Evolutionary conservation across 352 stramenopile species (phyloP).

Genomic region (Phytophthora rubi): DNA sequence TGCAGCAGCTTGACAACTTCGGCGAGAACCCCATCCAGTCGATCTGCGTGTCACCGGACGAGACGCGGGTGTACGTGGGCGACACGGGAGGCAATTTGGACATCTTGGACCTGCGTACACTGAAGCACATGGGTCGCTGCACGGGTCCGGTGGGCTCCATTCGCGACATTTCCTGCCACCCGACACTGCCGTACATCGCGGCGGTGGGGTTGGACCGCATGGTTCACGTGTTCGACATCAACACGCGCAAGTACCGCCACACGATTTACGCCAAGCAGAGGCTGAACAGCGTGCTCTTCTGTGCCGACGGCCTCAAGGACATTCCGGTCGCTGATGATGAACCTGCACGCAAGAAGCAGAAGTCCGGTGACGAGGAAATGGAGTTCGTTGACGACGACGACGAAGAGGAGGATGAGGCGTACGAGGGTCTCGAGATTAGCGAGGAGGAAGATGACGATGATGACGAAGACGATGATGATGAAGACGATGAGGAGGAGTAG

Average conservation of each 20-base stretch:
- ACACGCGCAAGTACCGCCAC: constrained; percentile 77
- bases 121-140: constrained; percentile 88
- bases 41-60: constrained; percentile 70
- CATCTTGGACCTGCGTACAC: constrained; percentile 88
- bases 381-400: constrained; percentile 51
- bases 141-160: constrained; percentile 92
- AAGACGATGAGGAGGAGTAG: constrained; percentile 40
- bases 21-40: constrained; percentile 81
- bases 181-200: constrained; percentile 89
- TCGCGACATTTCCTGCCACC: constrained; percentile 89
- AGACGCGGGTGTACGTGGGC: constrained; percentile 84
- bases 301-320: constrained; percentile 77
- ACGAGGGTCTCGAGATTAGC: constrained; percentile 85
- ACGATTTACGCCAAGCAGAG: constrained; percentile 87
- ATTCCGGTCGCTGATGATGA: constrained; percentile 41
- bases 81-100: constrained; percentile 92
- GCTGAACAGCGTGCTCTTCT: constrained; percentile 93
- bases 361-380: constrained; percentile 46
- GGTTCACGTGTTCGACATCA: constrained; percentile 93
- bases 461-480: constrained; percentile 56
- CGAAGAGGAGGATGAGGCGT: constrained; percentile 81
- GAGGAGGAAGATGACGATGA: constrained; percentile 63
- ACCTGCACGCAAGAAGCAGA: constrained; percentile 59
- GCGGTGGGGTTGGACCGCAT: constrained; percentile 95
- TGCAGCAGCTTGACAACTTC: constrained; percentile 71